Percentiles rank a stretch among this genome's conserved stretches.
Evolutionary conservation across 2,329 filamentous ascomycete species (phyloP).

Genomic region (Teratosphaeria epicoccoides): DNA sequence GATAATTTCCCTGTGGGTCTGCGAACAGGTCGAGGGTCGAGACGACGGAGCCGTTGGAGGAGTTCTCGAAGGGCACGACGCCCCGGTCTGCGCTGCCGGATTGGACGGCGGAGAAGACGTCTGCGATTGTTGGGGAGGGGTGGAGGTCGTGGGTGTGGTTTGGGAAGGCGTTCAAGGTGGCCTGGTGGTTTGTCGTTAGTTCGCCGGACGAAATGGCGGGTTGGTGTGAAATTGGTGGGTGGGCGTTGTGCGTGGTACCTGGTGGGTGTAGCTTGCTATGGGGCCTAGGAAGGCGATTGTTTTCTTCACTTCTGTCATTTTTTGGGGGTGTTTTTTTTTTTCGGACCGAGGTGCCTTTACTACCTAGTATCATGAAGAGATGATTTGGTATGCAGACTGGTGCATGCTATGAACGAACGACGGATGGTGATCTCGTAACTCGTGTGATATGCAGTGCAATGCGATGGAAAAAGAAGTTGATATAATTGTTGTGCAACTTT

Average conservation of each 20-base stretch:
- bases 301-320: conserved; percentile 7
- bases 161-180: conserved; percentile 13
- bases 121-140: conserved; percentile 37
- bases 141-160: conserved; percentile 5
- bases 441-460: too few relatives aligned
- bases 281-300: conserved; percentile 52
- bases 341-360: too few relatives aligned
- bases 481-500: too few relatives aligned
- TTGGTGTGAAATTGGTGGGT: not conserved
- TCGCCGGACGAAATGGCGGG: not conserved
- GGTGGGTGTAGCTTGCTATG: conserved; percentile 57
- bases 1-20: conserved; percentile 55
- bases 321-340: not conserved
- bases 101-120: conserved; percentile 73
- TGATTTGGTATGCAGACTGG: too few relatives aligned
- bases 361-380: too few relatives aligned
- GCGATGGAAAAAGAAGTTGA: too few relatives aligned
- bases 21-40: conserved; percentile 83
- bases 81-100: conserved; percentile 54
- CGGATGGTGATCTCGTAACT: too few relatives aligned
- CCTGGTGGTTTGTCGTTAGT: too few relatives aligned
- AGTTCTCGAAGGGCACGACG: conserved; percentile 92
- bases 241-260: conserved; percentile 36
- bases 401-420: too few relatives aligned
- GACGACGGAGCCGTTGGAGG: conserved; percentile 83